Percentiles rank a stretch among this genome's conserved stretches.
Evolutionary conservation across 2,329 filamentous ascomycete species (phyloP).

Genomic region (Trichoderma koningiopsis): DNA sequence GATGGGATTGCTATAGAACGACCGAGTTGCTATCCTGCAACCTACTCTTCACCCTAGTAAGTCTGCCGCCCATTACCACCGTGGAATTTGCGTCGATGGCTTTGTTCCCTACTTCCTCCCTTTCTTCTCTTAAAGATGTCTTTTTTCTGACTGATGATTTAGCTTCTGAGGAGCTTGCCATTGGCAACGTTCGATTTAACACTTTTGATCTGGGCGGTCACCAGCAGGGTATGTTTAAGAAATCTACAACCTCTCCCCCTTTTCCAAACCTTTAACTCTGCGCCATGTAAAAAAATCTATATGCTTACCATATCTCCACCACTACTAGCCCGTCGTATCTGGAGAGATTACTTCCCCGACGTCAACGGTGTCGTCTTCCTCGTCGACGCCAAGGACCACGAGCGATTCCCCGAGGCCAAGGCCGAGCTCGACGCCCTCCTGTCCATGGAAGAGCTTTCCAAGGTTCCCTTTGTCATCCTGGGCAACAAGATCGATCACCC

Average conservation of each 20-base stretch:
- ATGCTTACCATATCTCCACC: background rate
- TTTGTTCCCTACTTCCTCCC: background rate
- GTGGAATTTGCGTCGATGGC: background rate
- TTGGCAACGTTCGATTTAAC: constrained; percentile 91
- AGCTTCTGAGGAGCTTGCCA: constrained; percentile 90
- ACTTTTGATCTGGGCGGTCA: constrained; percentile 93
- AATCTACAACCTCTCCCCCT: background rate
- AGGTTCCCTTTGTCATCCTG: constrained; percentile 93
- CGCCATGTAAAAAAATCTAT: background rate
- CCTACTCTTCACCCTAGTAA: constrained; percentile 89
- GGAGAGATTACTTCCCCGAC: constrained; percentile 97
- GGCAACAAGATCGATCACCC: constrained; percentile 99
- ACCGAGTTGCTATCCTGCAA: constrained; percentile 87
- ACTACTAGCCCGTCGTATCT: constrained; percentile 77
- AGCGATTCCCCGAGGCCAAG: constrained; percentile 92
- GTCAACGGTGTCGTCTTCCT: constrained; percentile 97
- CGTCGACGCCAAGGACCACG: constrained; percentile 95
- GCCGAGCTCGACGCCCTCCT: constrained; percentile 94
- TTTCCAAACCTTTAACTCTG: background rate
- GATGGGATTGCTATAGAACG: constrained; percentile 64
- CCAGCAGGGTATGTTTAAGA: constrained; percentile 69
- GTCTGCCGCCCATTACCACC: constrained; percentile 38
- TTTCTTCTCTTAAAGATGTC: background rate
- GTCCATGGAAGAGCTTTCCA: constrained; percentile 93
- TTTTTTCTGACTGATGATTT: constrained; percentile 27